These are phyloP conservation scores for Gentiana straminea DNA, from an alignment of 257 asterid species.

Conservation along the genomic window DNA sequence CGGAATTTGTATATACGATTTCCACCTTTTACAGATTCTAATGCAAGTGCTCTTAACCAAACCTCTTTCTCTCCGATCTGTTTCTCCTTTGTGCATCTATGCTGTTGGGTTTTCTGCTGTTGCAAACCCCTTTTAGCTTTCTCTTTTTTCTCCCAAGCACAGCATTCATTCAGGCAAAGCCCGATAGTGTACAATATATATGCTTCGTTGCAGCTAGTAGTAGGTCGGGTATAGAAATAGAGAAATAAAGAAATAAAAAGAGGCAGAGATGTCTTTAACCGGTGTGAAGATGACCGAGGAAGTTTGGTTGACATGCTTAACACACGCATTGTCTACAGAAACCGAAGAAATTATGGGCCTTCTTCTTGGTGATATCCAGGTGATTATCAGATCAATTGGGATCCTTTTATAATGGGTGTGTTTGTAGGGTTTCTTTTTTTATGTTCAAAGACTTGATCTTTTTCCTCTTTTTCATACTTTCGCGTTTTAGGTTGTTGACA, in stretches of 20 bases:
- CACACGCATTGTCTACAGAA: conserved; percentile 99
- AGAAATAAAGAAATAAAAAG: conserved; percentile 3
- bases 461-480: conserved; percentile 1
- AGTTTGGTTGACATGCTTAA: conserved; percentile 93
- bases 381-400: conserved; percentile 6
- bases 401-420: not conserved
- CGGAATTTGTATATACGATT: too few species aligned
- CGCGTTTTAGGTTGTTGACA: not conserved
- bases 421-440: conserved; percentile 8
- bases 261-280: conserved; percentile 64
- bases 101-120: conserved; percentile 1
- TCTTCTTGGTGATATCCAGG: conserved; percentile 97
- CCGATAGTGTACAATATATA: not conserved
- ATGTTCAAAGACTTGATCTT: not conserved
- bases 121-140: conserved; percentile 1
- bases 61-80: conserved; percentile 5
- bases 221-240: not conserved
- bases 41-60: conserved; percentile 2
- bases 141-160: too few species aligned
- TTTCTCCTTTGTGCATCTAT: not conserved
- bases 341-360: conserved; percentile 99
- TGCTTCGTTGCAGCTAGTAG: not conserved
- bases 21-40: too few species aligned
- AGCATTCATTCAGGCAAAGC: not conserved
- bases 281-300: conserved; percentile 96